Evolutionary conservation across 495 filamentous ascomycete genomes (phyloP), one percentile per base, ranked within the genome.

Genomic region (Penicillium egyptiacum): DNA sequence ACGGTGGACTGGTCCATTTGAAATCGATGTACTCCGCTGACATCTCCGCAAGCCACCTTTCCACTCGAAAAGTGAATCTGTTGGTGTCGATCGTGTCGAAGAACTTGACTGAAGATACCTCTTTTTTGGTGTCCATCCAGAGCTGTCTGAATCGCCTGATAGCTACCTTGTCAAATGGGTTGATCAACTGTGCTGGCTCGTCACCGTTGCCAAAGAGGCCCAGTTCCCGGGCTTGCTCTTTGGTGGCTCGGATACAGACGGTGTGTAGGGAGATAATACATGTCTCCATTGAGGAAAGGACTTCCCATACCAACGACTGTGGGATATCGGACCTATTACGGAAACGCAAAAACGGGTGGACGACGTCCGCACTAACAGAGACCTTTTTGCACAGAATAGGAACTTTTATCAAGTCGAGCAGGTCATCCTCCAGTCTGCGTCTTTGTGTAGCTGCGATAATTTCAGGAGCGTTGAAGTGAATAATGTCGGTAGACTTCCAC

Each of bases 311-410:
- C n/a, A 42, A 17, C 0, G 22, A 19, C 1, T 16, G 3, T 16
- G 37, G 35, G 19, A 42, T 16, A 31, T 25, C 49, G 10, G 20
- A 16, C 6, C 10, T 20, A 12, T 9, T 20, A 17, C 39, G 50
- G 50, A 53, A 53, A 10, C 23, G 50, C 10, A 53, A 16, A 20
- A 53, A 53, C 11, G 50, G 50, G n/a, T 53, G 50, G 10, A 53
- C 9, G 14, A 53, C 1, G 10, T 53, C 50, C 3, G 50, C 50
- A 43, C 39, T 53, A 10, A 53, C 11, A 7, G 50, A 53, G 16
- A 43, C 9, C 16, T 31, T 42, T 31, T 43, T 43, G n/a, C 50
- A 4, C 16, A 52, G 14, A n/a, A 17, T 16, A 19, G 22, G 19
- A 14, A 25, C 9, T 3, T 19, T n/a, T 5, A 17, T 25, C 49